Evolutionary conservation across 1,284 basidiomycete species (phyloP).

Genomic region (Chalciporus piperatoides): DNA sequence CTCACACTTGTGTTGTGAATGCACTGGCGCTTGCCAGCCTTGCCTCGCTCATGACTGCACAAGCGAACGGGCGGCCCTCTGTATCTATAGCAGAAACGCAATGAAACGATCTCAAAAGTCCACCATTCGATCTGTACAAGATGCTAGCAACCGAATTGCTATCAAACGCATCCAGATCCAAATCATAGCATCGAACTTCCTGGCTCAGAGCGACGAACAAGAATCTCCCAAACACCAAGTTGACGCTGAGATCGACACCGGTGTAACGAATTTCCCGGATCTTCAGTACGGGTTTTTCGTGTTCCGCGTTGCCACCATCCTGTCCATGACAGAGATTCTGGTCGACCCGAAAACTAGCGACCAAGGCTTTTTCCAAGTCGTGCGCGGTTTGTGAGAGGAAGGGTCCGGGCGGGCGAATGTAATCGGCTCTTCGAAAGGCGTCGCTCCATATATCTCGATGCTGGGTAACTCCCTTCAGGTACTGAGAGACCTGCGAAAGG

Average conservation of each 20-base stretch:
- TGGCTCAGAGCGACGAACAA: slow-evolving; percentile 15
- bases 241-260: neutral
- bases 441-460: slow-evolving; percentile 16
- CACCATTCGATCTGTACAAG: slow-evolving; percentile 10
- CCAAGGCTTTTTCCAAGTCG: slow-evolving; percentile 15
- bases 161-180: slow-evolving; percentile 13
- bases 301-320: neutral
- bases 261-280: slow-evolving; percentile 15
- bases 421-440: slow-evolving; percentile 11
- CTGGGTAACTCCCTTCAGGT: slow-evolving; percentile 7
- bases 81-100: slow-evolving; percentile 17
- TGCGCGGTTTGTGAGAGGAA: slow-evolving; percentile 14
- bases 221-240: slow-evolving; percentile 21
- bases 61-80: slow-evolving; percentile 18
- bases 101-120: slow-evolving; percentile 10
- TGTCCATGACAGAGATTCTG: slow-evolving; percentile 6
- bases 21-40: too few relatives aligned
- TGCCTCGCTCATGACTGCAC: slow-evolving; percentile 15
- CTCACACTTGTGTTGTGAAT: slow-evolving; percentile 7
- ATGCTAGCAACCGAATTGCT: slow-evolving; percentile 12
- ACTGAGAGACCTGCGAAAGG: slow-evolving; percentile 17
- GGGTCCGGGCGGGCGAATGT: slow-evolving; percentile 19
- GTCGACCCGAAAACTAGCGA: slow-evolving; percentile 8
- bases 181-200: slow-evolving; percentile 22
- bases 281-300: neutral